Evolutionary conservation across 2,329 filamentous ascomycete genomes (phyloP), one percentile per base, ranked within the genome.

Genomic region (Colletotrichum spinosum): DNA sequence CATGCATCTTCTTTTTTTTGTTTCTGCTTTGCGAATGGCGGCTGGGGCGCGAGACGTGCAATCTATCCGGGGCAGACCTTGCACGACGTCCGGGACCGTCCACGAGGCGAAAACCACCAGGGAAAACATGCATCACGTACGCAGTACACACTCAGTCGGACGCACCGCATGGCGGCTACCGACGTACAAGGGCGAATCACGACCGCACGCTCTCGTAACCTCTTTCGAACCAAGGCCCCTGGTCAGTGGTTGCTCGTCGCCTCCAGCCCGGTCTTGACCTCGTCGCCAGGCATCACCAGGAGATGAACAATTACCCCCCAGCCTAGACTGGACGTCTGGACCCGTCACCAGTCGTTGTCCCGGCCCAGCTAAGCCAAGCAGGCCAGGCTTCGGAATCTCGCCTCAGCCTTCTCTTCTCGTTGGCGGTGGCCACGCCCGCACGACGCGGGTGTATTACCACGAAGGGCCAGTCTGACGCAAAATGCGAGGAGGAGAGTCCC

Each of bases 61-160:
- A 62, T 65, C 34, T 56, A 49, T 13, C 8, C 12, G 49, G 37
- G 60, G n/a, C 62, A 46, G 37, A 45, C 57, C 57, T 48, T 56
- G 51, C 52, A 12, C 45, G 38, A 51, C 56, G 38, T 51, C 41
- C 52, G n/a, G 34, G 50, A 34, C 39, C 25, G 35, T 33, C 38
- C 25, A 35, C 34, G 50, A 39, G 42, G 33, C 48, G 12, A 12
- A 52, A 34, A n/a, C 41, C 25, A 25, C 25, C 25, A 25, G 25
- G 25, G 25, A 25, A 25, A 4, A 5, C 25, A 25, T 25, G 25
- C 25, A 25, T 25, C 25, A 25, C 25, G 25, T 25, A 25, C 25
- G 1, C 1, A 25, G 25, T 5, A 4, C 25, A 25, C 25, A 25
- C 4, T 25, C 25, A 25, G 33, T n/a, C 45, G 13, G 56, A 44